Percentiles rank a stretch among this genome's conserved stretches.
These are phyloP conservation scores for Jimgerdemannia flammicorona DNA, from an alignment of 192 early-diverging fungal genomes.

Conservation along the genomic window DNA sequence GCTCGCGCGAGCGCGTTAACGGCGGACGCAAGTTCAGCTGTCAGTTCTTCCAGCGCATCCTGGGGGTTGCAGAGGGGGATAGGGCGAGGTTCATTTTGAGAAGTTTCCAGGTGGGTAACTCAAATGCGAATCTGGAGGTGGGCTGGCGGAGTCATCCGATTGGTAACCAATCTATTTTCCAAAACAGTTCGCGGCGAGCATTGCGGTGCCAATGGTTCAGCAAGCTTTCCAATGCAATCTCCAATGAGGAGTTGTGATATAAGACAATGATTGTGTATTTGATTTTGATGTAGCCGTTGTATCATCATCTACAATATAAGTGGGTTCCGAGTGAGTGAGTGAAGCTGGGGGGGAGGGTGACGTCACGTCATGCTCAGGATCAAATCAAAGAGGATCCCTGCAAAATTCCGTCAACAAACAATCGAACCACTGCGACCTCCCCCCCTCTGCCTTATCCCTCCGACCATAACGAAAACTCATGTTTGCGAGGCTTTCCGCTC, in stretches of 20 bases:
- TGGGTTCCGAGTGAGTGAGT: no score
- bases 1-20: conserved; percentile 29
- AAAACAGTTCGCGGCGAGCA: neutral
- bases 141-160: no score
- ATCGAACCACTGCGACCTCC: neutral
- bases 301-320: no score
- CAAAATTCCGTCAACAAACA: neutral
- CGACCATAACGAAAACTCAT: conserved; percentile 8
- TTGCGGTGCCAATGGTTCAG: neutral
- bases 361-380: neutral
- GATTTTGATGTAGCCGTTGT: neutral
- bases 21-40: conserved; percentile 43
- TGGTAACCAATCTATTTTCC: no score
- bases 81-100: conserved; percentile 41
- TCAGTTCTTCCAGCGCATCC: conserved; percentile 41
- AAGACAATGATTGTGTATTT: no score
- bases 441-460: neutral
- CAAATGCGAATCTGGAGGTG: no score
- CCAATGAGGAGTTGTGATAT: neutral
- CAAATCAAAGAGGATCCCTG: neutral
- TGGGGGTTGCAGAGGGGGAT: conserved; percentile 31
- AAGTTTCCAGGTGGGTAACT: conserved; percentile 27
- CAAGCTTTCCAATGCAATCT: neutral
- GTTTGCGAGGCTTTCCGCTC: conserved; percentile 35
- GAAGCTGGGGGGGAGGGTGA: neutral